phyloP scores from a whole-genome alignment of 2,329 filamentous ascomycete genomes.

The Colletotrichum spaethianum region DNA sequence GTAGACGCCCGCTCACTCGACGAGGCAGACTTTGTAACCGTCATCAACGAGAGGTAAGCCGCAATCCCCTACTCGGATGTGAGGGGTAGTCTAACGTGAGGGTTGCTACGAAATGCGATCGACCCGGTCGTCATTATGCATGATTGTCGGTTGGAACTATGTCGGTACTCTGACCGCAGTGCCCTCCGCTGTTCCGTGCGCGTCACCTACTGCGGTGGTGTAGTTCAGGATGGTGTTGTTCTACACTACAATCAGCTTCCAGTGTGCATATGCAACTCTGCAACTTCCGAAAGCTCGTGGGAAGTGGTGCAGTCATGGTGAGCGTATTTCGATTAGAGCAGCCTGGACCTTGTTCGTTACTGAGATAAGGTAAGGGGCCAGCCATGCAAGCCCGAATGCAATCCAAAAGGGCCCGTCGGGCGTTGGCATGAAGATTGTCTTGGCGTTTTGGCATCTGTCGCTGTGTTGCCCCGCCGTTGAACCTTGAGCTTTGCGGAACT shows the following conservation, averaged over 20 bases:
- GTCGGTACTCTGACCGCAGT: background rate
- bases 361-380: conserved; percentile 23
- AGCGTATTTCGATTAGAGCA: background rate
- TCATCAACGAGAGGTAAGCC: background rate
- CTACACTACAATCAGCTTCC: background rate
- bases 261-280: background rate
- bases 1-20: background rate
- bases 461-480: conserved; percentile 24
- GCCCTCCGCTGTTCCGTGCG: background rate
- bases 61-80: background rate
- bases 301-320: background rate
- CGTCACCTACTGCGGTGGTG: background rate
- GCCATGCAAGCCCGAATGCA: conserved; percentile 31
- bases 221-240: background rate
- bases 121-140: background rate
- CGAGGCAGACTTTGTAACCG: background rate
- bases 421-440: conserved; percentile 35
- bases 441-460: conserved; percentile 38
- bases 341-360: background rate
- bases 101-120: background rate
- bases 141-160: background rate
- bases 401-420: conserved; percentile 31
- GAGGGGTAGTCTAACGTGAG: conserved; percentile 5
- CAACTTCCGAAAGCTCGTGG: background rate
- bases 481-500: conserved; percentile 9